Evolutionary conservation across 2,329 filamentous ascomycete species (phyloP).

Genomic region (Davidsoniella australis): DNA sequence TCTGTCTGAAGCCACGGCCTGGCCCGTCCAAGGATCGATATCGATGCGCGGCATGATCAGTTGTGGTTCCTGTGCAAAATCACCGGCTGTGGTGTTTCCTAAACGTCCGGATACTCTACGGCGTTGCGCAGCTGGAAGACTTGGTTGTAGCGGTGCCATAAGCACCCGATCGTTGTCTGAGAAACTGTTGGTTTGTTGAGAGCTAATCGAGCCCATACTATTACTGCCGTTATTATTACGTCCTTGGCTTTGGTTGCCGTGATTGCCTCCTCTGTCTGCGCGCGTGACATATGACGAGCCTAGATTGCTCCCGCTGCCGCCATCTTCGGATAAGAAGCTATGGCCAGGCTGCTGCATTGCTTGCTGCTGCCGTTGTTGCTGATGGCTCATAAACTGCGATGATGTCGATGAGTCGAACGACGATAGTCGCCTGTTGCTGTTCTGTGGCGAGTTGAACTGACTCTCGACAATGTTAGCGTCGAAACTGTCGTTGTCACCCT

Average conservation of each 20-base stretch:
- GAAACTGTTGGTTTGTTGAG: background rate
- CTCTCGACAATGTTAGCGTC: slow-evolving; percentile 23
- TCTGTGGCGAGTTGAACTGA: too few species aligned
- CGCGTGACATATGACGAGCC: too few species aligned
- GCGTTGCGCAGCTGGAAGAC: background rate
- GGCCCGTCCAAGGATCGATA: background rate
- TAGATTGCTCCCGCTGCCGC: too few species aligned
- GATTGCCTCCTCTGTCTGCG: too few species aligned
- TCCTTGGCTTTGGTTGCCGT: too few species aligned
- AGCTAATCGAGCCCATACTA: background rate
- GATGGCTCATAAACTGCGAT: too few species aligned
- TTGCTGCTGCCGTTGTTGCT: too few species aligned
- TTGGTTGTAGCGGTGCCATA: background rate
- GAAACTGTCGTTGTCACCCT: slow-evolving; percentile 43
- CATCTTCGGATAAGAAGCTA: too few species aligned
- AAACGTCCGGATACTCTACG: background rate
- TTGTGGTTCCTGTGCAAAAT: slow-evolving; percentile 10
- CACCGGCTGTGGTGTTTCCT: slow-evolving; percentile 1
- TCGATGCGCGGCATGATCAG: background rate
- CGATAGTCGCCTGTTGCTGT: too few species aligned
- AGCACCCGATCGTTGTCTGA: background rate
- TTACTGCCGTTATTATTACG: background rate
- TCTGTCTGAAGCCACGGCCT: background rate
- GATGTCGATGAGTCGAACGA: too few species aligned
- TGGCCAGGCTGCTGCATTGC: too few species aligned